These are phyloP conservation scores for Cornus suecica DNA, from an alignment of 148 eudicot genomes.

Conservation along the genomic window DNA sequence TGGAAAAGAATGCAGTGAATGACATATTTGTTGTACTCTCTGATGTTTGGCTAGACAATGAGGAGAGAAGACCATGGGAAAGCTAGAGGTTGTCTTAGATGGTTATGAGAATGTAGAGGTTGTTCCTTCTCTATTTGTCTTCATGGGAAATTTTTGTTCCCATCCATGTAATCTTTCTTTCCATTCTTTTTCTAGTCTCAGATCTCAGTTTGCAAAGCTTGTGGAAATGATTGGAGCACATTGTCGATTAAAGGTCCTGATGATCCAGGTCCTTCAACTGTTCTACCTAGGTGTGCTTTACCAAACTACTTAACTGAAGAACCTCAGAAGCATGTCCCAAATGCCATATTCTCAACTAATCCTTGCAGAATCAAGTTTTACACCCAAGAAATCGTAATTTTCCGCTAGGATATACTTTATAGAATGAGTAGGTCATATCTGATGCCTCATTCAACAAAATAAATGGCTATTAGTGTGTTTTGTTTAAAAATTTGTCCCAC, in stretches of 20 bases:
- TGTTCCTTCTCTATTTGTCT: slow-evolving; percentile 93
- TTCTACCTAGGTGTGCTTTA: slow-evolving; percentile 81
- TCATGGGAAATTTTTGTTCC: slow-evolving; percentile 94
- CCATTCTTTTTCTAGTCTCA: slow-evolving; percentile 65
- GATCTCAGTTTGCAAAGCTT: slow-evolving; percentile 79
- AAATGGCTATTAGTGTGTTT: no score
- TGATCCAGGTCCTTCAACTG: slow-evolving; percentile 88
- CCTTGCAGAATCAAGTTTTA: slow-evolving; percentile 96
- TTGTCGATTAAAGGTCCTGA: slow-evolving; percentile 72
- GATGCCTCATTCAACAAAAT: slow-evolving; percentile 74
- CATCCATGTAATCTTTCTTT: slow-evolving; percentile 83
- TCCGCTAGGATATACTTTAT: slow-evolving; percentile 85
- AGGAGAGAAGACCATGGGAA: slow-evolving; percentile 83
- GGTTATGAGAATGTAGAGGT: slow-evolving; percentile 81
- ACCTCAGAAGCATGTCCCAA: slow-evolving; percentile 67
- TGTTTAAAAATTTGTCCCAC: no score
- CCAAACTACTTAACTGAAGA: slow-evolving; percentile 81
- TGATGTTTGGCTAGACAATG: slow-evolving; percentile 85
- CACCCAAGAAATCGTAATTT: slow-evolving; percentile 83
- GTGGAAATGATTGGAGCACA: slow-evolving; percentile 77
- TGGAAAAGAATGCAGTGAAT: slow-evolving; percentile 74
- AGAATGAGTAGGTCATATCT: slow-evolving; percentile 92
- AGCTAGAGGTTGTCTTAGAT: slow-evolving; percentile 63
- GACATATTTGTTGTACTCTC: slow-evolving; percentile 94
- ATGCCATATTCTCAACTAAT: slow-evolving; percentile 74